Conservation (phyloP, 768 basidiomycete species). For the Tricholoma saponaceum region DNA sequence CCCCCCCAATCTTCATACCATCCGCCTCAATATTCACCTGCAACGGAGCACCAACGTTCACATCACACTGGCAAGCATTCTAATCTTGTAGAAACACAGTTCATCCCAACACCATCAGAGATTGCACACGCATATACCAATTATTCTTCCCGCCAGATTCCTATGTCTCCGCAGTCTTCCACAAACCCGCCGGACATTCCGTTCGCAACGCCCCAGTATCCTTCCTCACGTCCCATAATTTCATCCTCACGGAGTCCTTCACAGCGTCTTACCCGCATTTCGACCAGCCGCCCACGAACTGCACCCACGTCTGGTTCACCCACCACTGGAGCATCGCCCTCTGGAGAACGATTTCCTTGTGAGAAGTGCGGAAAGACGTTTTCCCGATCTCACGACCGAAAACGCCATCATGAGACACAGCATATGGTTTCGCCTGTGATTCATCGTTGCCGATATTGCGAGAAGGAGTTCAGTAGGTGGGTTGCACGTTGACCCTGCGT, state of each 20-base stretch:
- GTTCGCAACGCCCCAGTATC: conserved; percentile 15
- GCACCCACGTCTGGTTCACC: conserved; percentile 32
- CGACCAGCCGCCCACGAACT: conserved; percentile 37
- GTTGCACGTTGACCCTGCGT: conserved; percentile 6
- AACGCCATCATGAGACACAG: conserved; percentile 77
- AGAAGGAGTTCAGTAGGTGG: conserved; percentile 73
- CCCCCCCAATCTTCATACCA: conserved; percentile 18
- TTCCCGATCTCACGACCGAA: conserved; percentile 76
- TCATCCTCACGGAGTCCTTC: conserved; percentile 27
- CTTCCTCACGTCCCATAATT: conserved; percentile 22
- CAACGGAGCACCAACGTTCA: conserved; percentile 11
- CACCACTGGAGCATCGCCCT: conserved; percentile 33
- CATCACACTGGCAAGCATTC: conserved; percentile 11
- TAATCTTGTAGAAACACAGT: conserved; percentile 25
- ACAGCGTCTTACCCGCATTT: conserved; percentile 33
- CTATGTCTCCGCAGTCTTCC: conserved; percentile 19
- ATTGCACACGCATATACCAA: conserved; percentile 29
- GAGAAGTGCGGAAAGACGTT: conserved; percentile 76
- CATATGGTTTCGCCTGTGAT: conserved; percentile 60
- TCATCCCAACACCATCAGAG: conserved; percentile 50
- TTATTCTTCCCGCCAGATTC: conserved; percentile 19
- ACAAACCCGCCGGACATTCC: conserved; percentile 15
- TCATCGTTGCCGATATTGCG: conserved; percentile 70
- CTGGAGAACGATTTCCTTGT: conserved; percentile 66
- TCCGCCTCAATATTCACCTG: conserved; percentile 13